Evolutionary conservation across 306 rosid genomes (phyloP).

Genomic region (Begonia masoniana): DNA sequence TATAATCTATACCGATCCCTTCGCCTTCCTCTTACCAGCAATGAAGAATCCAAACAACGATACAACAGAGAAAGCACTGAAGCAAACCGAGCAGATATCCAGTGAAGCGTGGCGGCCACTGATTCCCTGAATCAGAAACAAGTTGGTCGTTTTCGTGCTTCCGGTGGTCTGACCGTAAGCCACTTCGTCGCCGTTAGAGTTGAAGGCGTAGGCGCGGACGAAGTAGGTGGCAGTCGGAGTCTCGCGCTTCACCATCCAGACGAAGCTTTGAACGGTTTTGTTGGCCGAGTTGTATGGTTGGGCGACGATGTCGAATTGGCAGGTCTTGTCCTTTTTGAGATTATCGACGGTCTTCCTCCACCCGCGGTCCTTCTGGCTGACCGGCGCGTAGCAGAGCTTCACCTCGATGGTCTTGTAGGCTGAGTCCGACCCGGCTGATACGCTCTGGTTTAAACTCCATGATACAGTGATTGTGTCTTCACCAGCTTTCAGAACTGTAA

Average conservation of each 20-base stretch:
- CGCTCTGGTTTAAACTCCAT: conserved; percentile 46
- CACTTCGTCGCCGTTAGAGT: conserved; percentile 33
- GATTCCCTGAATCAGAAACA: conserved; percentile 46
- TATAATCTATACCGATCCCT: no score
- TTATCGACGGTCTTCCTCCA: conserved; percentile 83
- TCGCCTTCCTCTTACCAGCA: background rate
- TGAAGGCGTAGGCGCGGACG: conserved; percentile 61
- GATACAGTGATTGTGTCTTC: conserved; percentile 41
- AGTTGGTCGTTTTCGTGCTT: conserved; percentile 22
- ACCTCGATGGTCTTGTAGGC: conserved; percentile 48
- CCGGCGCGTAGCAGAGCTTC: conserved; percentile 67
- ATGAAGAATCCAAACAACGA: conserved; percentile 4
- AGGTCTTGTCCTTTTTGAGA: conserved; percentile 64
- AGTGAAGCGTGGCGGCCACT: conserved; percentile 7
- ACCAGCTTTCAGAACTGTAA: conserved; percentile 62
- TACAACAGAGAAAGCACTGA: conserved; percentile 5
- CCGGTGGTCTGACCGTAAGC: conserved; percentile 62
- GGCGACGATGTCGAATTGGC: conserved; percentile 34
- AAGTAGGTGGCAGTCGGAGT: conserved; percentile 62
- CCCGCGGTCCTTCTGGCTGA: conserved; percentile 67
- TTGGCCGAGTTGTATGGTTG: conserved; percentile 41
- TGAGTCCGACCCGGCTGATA: conserved; percentile 41
- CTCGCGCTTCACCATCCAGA: conserved; percentile 35
- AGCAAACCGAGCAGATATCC: conserved; percentile 8
- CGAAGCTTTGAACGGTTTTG: conserved; percentile 29